phyloP scores from a whole-genome alignment of 176 grass and related monocot genomes.

The Calamus simplicifolius region DNA sequence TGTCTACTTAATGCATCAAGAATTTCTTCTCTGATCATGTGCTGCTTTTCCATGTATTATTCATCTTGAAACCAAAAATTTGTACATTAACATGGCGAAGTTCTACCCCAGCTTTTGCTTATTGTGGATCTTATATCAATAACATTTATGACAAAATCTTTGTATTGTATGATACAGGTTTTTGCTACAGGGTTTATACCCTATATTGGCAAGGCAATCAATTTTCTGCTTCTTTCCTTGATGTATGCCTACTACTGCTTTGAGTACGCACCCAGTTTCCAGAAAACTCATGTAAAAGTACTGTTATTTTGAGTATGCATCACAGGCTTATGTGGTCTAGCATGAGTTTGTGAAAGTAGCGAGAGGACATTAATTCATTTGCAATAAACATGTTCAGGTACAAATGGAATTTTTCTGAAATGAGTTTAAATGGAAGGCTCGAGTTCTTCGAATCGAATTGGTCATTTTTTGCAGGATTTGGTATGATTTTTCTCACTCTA shows the following conservation, averaged over 20 bases:
- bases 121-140: not conserved
- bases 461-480: constrained; percentile 97
- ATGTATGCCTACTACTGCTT: constrained; percentile 99
- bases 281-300: not conserved
- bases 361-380: no score
- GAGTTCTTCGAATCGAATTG: constrained; percentile 96
- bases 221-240: constrained; percentile 83
- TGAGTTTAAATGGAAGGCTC: constrained; percentile 65
- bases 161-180: constrained; percentile 43
- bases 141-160: constrained; percentile 6
- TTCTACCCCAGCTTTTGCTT: constrained; percentile 1
- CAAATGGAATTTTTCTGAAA: constrained; percentile 88
- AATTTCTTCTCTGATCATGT: not conserved
- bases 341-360: no score
- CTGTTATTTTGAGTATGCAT: no score
- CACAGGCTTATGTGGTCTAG: no score
- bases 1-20: not conserved
- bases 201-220: constrained; percentile 69
- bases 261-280: constrained; percentile 41
- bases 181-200: constrained; percentile 68
- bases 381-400: constrained; percentile 34
- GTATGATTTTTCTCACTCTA: constrained; percentile 31
- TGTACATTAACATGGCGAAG: no score
- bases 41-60: not conserved
- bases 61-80: not conserved